Conservation (phyloP, 2,329 filamentous ascomycete species). For the Fusarium abutilonis region DNA sequence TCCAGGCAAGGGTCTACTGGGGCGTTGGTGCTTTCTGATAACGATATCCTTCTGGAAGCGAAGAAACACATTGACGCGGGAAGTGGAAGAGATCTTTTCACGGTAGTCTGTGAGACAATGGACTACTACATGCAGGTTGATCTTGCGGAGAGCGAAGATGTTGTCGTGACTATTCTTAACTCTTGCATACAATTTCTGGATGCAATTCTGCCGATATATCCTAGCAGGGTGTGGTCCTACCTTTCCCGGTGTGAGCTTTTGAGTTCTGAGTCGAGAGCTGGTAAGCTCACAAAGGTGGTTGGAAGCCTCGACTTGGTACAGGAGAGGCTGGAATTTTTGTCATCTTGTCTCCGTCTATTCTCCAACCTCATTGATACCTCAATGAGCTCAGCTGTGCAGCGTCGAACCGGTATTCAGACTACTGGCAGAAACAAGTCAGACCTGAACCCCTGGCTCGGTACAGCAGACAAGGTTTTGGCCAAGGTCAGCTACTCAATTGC, state of each 20-base stretch:
- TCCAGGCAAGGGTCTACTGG: constrained; percentile 32
- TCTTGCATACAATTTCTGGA: constrained; percentile 84
- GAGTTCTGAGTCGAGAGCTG: constrained; percentile 77
- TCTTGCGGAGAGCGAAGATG: constrained; percentile 64
- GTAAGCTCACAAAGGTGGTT: constrained; percentile 80
- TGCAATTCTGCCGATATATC: constrained; percentile 76
- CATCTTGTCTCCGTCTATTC: constrained; percentile 78
- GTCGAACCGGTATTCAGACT: constrained; percentile 66
- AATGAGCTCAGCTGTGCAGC: constrained; percentile 72
- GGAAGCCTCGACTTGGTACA: constrained; percentile 83
- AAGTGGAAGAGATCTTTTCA: constrained; percentile 78
- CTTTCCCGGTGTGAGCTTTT: constrained; percentile 83
- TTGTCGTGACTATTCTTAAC: constrained; percentile 71
- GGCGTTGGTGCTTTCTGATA: constrained; percentile 50
- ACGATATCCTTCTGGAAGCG: constrained; percentile 63
- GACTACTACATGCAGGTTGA: constrained; percentile 74
- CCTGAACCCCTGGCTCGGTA: constrained; percentile 71
- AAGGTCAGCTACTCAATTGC: constrained; percentile 77
- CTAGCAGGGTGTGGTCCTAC: constrained; percentile 89
- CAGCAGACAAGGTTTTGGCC: constrained; percentile 80
- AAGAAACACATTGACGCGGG: constrained; percentile 60
- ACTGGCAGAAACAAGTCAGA: constrained; percentile 57
- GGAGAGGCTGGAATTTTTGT: constrained; percentile 80
- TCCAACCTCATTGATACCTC: constrained; percentile 79
- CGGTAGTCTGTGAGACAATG: constrained; percentile 84